These are phyloP conservation scores for Dactylis glomerata DNA, from an alignment of 176 grass and related monocot species.

Conservation along the genomic window DNA sequence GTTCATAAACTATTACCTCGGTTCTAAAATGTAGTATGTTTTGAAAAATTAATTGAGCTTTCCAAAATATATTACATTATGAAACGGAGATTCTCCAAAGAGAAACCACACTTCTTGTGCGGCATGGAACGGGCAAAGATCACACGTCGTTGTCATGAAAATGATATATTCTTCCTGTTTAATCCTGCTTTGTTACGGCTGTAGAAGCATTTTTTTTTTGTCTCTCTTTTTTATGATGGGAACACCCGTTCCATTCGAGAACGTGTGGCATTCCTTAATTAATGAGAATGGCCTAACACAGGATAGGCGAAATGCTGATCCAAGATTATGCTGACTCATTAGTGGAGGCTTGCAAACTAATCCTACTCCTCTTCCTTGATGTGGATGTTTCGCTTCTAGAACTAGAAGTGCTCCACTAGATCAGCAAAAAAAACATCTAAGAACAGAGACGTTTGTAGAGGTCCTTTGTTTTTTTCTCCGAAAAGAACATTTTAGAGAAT, in stretches of 20 bases:
- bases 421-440: slow-evolving; percentile 1
- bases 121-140: not conserved
- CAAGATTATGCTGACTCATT: slow-evolving; percentile 28
- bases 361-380: slow-evolving; percentile 32
- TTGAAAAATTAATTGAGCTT: too few relatives aligned
- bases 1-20: not conserved
- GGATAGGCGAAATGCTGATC: slow-evolving; percentile 17
- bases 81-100: too few relatives aligned
- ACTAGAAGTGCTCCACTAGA: slow-evolving; percentile 47
- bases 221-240: not conserved
- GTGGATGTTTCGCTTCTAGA: slow-evolving; percentile 35
- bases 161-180: not conserved
- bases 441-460: slow-evolving; percentile 28
- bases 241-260: slow-evolving; percentile 1
- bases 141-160: not conserved
- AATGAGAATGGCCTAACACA: slow-evolving; percentile 28
- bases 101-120: not conserved
- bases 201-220: not conserved
- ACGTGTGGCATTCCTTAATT: slow-evolving; percentile 29
- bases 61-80: too few relatives aligned
- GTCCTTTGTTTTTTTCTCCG: not conserved
- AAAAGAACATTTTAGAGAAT: not conserved
- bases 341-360: slow-evolving; percentile 58
- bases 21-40: too few relatives aligned
- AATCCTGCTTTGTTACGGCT: not conserved